Base-by-base conservation (phyloP, 148 eudicot genomes). In the Rhododendron simsii region DNA sequence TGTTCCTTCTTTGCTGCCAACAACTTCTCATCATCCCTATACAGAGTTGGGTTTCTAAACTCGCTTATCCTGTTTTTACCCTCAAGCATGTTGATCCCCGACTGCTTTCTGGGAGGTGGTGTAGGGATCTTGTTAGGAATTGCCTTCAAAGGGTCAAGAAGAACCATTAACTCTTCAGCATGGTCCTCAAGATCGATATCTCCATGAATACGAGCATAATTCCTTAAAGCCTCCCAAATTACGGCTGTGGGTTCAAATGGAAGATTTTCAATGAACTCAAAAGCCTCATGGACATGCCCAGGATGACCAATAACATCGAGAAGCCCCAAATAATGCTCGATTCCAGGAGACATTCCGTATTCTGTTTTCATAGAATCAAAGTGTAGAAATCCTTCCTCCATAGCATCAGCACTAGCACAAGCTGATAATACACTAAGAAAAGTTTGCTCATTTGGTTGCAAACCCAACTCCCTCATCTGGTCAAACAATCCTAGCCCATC, bases 341-440 rank as follows among this genome's bases (percentile, higher is more conserved):
- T 83, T 55, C 83, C 83, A 18, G 98, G 98, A 41, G 90, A 84
- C 75, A 96, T 93, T 26, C 93, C 94, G 83, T 93, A 85, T 79
- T 94, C 96, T 1, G 85, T 84, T 77, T 91, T 91, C 98, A 96
- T 95, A 65, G 90, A 86, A 48, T 95, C 93, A 26, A 41, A 41
- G 88, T 93, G 92, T 74, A 95, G 79, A 77, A 94, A 96, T 51
- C 90, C 98, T 88, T 95, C 99, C 86, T 95, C 96, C 18, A 95
- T 89, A 65, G 96, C 98, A 55, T 93, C 98, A 16, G 98, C 98
- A 89, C 93, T 93, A n/a, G 96, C 98, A 87, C 99, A 95, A 21
- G 97, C 93, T 1, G 90, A 91, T 15, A 96, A 89, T 20, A 95
- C 96, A 28, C 90, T 90, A 71, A 91, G 91, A 87, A 94, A 94